Percentiles rank a stretch among this genome's conserved stretches.
These are phyloP conservation scores for Favolaschia claudopus DNA, from an alignment of 768 basidiomycete genomes.

Conservation along the genomic window DNA sequence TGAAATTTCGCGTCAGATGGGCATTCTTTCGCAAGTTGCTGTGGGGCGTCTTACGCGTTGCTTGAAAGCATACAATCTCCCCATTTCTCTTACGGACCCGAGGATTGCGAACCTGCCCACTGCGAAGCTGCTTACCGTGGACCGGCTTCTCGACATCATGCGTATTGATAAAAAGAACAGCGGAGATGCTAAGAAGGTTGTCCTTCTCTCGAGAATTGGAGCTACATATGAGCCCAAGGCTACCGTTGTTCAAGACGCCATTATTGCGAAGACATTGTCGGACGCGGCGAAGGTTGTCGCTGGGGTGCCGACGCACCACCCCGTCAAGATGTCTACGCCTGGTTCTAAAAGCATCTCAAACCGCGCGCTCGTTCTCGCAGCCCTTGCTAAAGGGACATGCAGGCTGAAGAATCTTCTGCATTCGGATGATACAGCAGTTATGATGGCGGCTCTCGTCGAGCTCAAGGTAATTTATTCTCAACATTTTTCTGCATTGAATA, in stretches of 20 bases:
- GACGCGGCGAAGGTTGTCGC: constrained; percentile 82
- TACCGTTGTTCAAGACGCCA: constrained; percentile 79
- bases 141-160: constrained; percentile 92
- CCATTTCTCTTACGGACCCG: constrained; percentile 81
- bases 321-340: constrained; percentile 84
- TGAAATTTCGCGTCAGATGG: constrained; percentile 89
- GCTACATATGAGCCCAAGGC: constrained; percentile 93
- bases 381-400: constrained; percentile 89
- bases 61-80: constrained; percentile 91
- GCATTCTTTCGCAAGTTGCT: constrained; percentile 88
- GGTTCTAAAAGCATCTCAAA: constrained; percentile 98
- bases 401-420: constrained; percentile 90
- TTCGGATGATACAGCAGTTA: constrained; percentile 98
- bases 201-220: constrained; percentile 90
- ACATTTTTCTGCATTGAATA: neutral
- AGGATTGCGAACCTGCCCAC: constrained; percentile 76
- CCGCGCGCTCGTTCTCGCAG: constrained; percentile 91
- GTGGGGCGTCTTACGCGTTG: constrained; percentile 90
- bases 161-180: constrained; percentile 97
- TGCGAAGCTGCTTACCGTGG: constrained; percentile 76
- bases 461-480: constrained; percentile 71
- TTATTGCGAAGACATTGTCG: constrained; percentile 83
- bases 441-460: constrained; percentile 94
- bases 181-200: constrained; percentile 91
- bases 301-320: constrained; percentile 65